Evolutionary conservation across 257 asterid genomes (phyloP), one percentile per base, ranked within the genome.

Genomic region (Knoxia roxburghii): DNA sequence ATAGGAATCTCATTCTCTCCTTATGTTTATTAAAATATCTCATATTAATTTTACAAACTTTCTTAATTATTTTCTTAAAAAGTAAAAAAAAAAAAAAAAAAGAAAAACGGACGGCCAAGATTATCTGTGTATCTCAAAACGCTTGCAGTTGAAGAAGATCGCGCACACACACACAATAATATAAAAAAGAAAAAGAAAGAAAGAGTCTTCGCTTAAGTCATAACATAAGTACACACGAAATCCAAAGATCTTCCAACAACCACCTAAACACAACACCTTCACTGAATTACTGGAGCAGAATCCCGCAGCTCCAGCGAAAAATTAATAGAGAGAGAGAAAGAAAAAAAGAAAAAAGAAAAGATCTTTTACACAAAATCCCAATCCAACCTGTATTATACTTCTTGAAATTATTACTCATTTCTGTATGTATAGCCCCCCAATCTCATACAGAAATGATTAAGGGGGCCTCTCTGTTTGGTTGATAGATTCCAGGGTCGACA

Each of bases 301-400:
- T 81, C 84, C 73, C 82, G 79, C 82, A 75, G 81, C 73, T 78
- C 82, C 79, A 78, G 83, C 78, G 13, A n/a, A n/a, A n/a, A n/a
- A n/a, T n/a, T n/a, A n/a, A n/a, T n/a, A n/a, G n/a, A n/a, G n/a
- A n/a, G 14, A 10, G 14, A 43, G 48, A 43, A 10, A 75, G 78
- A 76, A 76, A 83, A 61, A 67, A 73, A 43, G 5, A 6, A 65
- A 29, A 64, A 46, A 1, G 20, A 46, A 37, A 15, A 23, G 15
- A 12, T 32, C 43, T 43, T 13, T 43, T 7, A 43, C 11, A 43
- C 5, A 43, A 43, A 43, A 6, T 43, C 48, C 15, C 48, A n/a
- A n/a, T n/a, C n/a, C n/a, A n/a, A n/a, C n/a, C n/a, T 12, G 2
- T 43, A 1, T 43, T 43, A 37, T 37, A 37, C 6, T 37, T 3